Percentiles rank a stretch among this genome's conserved stretches.
Conservation (phyloP, 2,329 filamentous ascomycete species). For the Hymenoscyphus linearis region DNA sequence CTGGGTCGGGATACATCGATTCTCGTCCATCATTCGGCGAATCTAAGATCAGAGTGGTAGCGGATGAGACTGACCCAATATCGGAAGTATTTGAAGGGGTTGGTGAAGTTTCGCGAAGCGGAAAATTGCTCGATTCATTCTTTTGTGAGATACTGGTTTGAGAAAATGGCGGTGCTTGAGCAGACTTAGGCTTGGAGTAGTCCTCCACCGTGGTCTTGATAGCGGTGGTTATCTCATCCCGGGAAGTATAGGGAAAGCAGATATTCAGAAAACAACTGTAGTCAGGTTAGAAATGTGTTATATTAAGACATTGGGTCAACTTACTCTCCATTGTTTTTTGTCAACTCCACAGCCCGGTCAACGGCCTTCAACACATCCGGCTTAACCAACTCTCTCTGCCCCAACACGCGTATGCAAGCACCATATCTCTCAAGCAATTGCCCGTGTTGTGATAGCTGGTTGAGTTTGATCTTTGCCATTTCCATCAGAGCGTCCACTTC, state of each 20-base stretch:
- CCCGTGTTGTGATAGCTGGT: conserved; percentile 87
- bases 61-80: conserved; percentile 51
- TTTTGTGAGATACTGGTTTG: conserved; percentile 83
- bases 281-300: conserved; percentile 11
- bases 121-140: conserved; percentile 55
- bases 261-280: conserved; percentile 71
- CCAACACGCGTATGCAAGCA: conserved; percentile 77
- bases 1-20: conserved; percentile 63
- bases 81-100: conserved; percentile 41
- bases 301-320: conserved; percentile 18
- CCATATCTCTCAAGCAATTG: conserved; percentile 91
- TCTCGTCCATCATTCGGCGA: conserved; percentile 27
- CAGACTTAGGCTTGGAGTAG: conserved; percentile 67
- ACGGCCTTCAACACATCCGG: conserved; percentile 85
- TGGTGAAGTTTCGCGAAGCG: conserved; percentile 39
- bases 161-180: conserved; percentile 70
- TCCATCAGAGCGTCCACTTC: conserved; percentile 97
- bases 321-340: conserved; percentile 77
- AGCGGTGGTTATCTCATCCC: conserved; percentile 89
- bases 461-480: conserved; percentile 91
- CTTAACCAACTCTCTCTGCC: conserved; percentile 76
- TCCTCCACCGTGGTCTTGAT: conserved; percentile 84
- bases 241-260: conserved; percentile 94
- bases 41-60: conserved; percentile 44
- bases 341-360: conserved; percentile 79